phyloP scores from a whole-genome alignment of 805 yeast genomes.

The Sugiyamaella floridensis region DNA sequence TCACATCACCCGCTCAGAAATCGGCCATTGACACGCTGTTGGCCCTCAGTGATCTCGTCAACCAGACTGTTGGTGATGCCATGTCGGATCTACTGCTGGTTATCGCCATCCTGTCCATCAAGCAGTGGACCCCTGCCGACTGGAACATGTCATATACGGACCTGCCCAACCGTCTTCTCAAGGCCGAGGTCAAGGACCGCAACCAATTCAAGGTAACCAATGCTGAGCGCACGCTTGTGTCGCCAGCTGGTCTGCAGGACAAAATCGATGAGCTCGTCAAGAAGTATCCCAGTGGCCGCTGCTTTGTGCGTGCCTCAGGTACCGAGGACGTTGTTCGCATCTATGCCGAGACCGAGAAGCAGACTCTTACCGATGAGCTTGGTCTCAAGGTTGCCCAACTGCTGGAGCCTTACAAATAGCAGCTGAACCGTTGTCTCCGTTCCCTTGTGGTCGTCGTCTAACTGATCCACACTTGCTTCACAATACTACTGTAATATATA shows the following conservation, averaged over 20 bases:
- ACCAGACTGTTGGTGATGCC: slow-evolving; percentile 98
- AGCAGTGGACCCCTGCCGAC: slow-evolving; percentile 50
- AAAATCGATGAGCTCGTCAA: slow-evolving; percentile 61
- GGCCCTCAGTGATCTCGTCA: slow-evolving; percentile 64
- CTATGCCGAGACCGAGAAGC: slow-evolving; percentile 76
- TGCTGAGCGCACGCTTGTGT: slow-evolving; percentile 76
- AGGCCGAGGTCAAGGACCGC: slow-evolving; percentile 80
- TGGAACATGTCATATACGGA: slow-evolving; percentile 80
- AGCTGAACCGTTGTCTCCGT: not conserved
- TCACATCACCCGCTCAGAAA: slow-evolving; percentile 39
- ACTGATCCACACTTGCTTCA: not conserved
- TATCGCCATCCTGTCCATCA: slow-evolving; percentile 51
- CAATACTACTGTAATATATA: too few relatives aligned
- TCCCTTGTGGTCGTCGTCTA: not conserved
- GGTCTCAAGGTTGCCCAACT: slow-evolving; percentile 20
- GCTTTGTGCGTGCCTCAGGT: slow-evolving; percentile 95
- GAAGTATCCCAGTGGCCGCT: slow-evolving; percentile 56
- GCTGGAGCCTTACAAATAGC: slow-evolving; percentile 16
- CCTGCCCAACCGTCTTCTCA: slow-evolving; percentile 77
- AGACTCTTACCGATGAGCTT: slow-evolving; percentile 42
- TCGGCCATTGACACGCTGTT: slow-evolving; percentile 49
- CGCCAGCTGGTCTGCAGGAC: slow-evolving; percentile 72
- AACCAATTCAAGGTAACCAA: slow-evolving; percentile 73
- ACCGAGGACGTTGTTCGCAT: slow-evolving; percentile 97
- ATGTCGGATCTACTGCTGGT: slow-evolving; percentile 85